Conservation (phyloP, 2,329 filamentous ascomycete species). For the Chaetomium sp. region DNA sequence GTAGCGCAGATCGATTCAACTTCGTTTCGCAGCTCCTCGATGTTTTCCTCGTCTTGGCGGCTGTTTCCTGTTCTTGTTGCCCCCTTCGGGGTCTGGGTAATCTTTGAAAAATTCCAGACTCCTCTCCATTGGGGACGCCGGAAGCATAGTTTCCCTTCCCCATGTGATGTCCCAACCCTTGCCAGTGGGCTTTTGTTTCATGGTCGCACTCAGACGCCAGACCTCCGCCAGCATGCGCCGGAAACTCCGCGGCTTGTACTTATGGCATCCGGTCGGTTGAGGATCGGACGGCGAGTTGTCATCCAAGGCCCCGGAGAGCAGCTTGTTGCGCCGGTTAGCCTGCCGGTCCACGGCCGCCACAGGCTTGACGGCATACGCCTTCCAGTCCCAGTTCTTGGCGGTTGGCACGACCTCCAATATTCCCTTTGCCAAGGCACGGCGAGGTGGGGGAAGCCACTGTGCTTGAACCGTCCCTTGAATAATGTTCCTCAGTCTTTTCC, state of each 20-base stretch:
- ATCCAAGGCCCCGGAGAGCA: slow-evolving; percentile 32
- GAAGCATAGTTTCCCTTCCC: slow-evolving; percentile 32
- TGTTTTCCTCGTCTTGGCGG: not conserved
- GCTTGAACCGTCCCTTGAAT: slow-evolving; percentile 35
- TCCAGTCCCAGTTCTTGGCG: slow-evolving; percentile 37
- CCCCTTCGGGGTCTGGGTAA: slow-evolving; percentile 30
- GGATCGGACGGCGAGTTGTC: slow-evolving; percentile 31
- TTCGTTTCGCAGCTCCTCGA: too few relatives aligned
- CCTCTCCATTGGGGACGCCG: slow-evolving; percentile 28
- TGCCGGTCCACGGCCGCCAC: slow-evolving; percentile 34
- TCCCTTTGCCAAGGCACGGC: slow-evolving; percentile 29
- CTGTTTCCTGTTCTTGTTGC: not conserved
- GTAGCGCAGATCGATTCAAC: too few relatives aligned
- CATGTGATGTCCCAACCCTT: slow-evolving; percentile 36
- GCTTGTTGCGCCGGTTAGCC: slow-evolving; percentile 30
- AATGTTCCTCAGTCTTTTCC: slow-evolving; percentile 47
- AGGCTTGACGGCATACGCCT: slow-evolving; percentile 34
- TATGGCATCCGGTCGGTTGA: slow-evolving; percentile 28
- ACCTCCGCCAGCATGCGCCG: slow-evolving; percentile 41
- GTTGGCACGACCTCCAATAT: not conserved
- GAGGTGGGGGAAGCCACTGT: slow-evolving; percentile 34
- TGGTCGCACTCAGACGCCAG: slow-evolving; percentile 40
- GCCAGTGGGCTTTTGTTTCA: slow-evolving; percentile 28
- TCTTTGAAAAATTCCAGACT: slow-evolving; percentile 45
- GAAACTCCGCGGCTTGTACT: slow-evolving; percentile 37